Base-by-base conservation (phyloP, 2,329 filamentous ascomycete species). In the Paraphoma sp. region DNA sequence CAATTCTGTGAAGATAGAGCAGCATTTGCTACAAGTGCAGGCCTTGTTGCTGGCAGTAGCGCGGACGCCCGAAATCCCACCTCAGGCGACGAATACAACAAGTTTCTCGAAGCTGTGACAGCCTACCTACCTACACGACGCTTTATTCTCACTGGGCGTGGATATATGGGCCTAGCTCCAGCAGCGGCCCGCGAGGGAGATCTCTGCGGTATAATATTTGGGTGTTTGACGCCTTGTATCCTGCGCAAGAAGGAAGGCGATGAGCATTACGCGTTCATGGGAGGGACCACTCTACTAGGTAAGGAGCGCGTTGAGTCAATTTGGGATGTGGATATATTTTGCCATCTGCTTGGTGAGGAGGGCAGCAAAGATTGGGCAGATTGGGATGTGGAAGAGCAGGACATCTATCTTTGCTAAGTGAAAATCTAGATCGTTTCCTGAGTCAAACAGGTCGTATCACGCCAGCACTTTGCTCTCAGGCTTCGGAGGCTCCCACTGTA, bases 161-260 rank as follows among this genome's bases (percentile, higher is more conserved):
- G 56, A 11, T 55, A 52, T 14, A 31, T 53, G 1, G 56, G 56
- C 6, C 38, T 55, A 14, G 56, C 48, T 17, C 56, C 56, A 6
- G 33, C 23, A 3, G n/a, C 23, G 14, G 30, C 28, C 6, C 41
- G 10, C 5, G 18, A 33, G 16, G 40, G 48, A 44, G 40, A 44
- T 9, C 44, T 43, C 14, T 50, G 52, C 31, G 45, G 23, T 10
- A 53, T 59, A 12, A 47, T 59, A 11, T 59, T 59, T 30, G 56
- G 56, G 1, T 59, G 49, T 30, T 36, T 17, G 16, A 49, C 45
- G 6, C 48, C 56, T 10, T 55, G 48, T 14, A 16, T 59, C 6
- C 42, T 59, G 16, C 45, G 52, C 8, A 44, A 12, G 30, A 23
- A 23, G n/a, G 17, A 51, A 17, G 3, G 17, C n/a, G 41, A 44